phyloP scores from a whole-genome alignment of 129 eudicot genomes.

The Sambucus nigra region DNA sequence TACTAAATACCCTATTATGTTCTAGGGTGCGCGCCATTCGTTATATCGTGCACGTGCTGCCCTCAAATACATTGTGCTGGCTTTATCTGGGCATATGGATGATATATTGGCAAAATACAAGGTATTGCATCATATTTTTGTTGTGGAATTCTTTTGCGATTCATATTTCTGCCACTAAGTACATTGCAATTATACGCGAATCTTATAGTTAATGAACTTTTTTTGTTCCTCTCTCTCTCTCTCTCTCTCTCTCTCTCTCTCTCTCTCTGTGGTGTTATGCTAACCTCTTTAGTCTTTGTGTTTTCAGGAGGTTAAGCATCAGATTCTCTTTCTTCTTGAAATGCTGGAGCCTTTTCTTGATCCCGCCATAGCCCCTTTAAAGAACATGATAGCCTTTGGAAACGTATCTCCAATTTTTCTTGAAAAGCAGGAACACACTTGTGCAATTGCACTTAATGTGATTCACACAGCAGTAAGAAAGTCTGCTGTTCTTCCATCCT shows the following conservation, averaged over 20 bases:
- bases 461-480: constrained; percentile 72
- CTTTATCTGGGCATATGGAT: constrained; percentile 90
- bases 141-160: too few species aligned
- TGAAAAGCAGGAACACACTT: constrained; percentile 56
- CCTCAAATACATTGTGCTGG: constrained; percentile 71
- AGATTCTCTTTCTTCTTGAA: constrained; percentile 78
- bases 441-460: constrained; percentile 66
- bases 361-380: constrained; percentile 70
- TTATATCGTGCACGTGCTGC: constrained; percentile 72
- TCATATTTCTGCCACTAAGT: too few species aligned
- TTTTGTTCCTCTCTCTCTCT: constrained; percentile 10
- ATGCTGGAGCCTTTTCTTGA: constrained; percentile 84
- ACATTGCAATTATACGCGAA: too few species aligned
- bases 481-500: constrained; percentile 70
- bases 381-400: constrained; percentile 61
- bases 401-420: constrained; percentile 47
- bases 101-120: constrained; percentile 76
- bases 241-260: too few species aligned
- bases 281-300: constrained; percentile 8
- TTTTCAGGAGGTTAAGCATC: constrained; percentile 74
- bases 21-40: constrained; percentile 57
- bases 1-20: neutral
- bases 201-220: neutral
- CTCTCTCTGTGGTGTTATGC: neutral
- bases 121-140: constrained; percentile 32